phyloP scores from a whole-genome alignment of 2,329 filamentous ascomycete species.

The Apiospora aurea region DNA sequence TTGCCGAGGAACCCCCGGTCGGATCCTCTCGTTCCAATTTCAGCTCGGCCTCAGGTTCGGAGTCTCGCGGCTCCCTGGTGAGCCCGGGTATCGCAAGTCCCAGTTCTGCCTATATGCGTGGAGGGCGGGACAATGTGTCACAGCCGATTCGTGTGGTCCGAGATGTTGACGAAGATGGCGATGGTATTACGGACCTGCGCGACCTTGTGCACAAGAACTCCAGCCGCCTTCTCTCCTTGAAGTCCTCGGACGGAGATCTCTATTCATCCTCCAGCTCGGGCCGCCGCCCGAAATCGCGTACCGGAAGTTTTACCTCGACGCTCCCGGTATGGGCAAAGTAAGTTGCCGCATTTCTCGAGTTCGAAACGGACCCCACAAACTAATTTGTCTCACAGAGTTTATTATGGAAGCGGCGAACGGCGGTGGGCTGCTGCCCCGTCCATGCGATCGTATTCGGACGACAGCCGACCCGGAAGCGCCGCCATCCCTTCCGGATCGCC shows the following conservation, averaged over 20 bases:
- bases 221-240: constrained; percentile 59
- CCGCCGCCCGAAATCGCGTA: constrained; percentile 31
- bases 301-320: constrained; percentile 53
- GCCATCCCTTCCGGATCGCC: constrained; percentile 53
- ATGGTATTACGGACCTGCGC: constrained; percentile 67
- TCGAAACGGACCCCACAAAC: constrained; percentile 14
- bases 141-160: constrained; percentile 55
- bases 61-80: constrained; percentile 2
- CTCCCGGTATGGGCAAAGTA: constrained; percentile 64
- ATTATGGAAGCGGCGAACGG: constrained; percentile 73
- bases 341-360: constrained; percentile 27
- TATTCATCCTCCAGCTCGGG: constrained; percentile 59
- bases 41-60: neutral
- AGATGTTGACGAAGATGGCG: constrained; percentile 69
- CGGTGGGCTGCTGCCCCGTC: constrained; percentile 56
- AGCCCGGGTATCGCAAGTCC: constrained; percentile 39
- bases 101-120: constrained; percentile 51
- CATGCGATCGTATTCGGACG: constrained; percentile 55
- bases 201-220: constrained; percentile 59
- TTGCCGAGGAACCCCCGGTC: constrained; percentile 46
- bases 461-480: constrained; percentile 56
- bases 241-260: constrained; percentile 59
- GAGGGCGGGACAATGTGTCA: constrained; percentile 41
- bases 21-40: constrained; percentile 1
- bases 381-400: constrained; percentile 57